Conservation (phyloP, 164 flowering plant genomes). For the Piper betle region DNA sequence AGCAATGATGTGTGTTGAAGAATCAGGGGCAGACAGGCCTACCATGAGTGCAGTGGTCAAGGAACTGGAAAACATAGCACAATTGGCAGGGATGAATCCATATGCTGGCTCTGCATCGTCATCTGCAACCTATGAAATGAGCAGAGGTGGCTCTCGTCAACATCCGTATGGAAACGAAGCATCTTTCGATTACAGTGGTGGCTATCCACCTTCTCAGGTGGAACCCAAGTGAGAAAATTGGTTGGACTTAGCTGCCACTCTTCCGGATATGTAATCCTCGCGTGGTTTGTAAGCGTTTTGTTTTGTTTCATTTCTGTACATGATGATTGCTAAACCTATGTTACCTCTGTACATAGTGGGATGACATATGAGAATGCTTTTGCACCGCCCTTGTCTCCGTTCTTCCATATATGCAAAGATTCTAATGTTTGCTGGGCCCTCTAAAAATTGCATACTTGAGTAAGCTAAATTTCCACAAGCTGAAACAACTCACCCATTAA, state of each 20-base stretch:
- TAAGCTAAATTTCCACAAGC: too few species aligned
- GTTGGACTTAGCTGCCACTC: not conserved
- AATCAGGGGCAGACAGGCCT: conserved; percentile 75
- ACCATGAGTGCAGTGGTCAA: conserved; percentile 79
- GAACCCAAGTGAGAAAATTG: conserved; percentile 45
- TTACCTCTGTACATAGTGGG: too few species aligned
- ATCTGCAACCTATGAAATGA: conserved; percentile 62
- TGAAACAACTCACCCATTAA: too few species aligned
- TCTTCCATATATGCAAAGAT: too few species aligned
- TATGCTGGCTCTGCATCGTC: conserved; percentile 72
- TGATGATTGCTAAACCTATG: too few species aligned
- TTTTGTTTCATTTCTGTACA: too few species aligned
- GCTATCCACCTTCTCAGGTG: conserved; percentile 42
- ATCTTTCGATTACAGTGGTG: conserved; percentile 78
- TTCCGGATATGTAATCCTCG: too few species aligned
- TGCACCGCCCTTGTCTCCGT: too few species aligned
- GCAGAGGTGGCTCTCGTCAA: conserved; percentile 16
- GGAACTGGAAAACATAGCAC: conserved; percentile 54
- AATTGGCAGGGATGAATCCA: conserved; percentile 59
- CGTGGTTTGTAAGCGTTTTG: too few species aligned
- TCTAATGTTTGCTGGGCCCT: too few species aligned
- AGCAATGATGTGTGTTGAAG: conserved; percentile 86
- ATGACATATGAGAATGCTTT: too few species aligned
- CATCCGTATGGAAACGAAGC: conserved; percentile 43
- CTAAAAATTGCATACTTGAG: too few species aligned